Evolutionary conservation across 2,329 filamentous ascomycete species (phyloP).

Genomic region (Sporothrix schenckii): DNA sequence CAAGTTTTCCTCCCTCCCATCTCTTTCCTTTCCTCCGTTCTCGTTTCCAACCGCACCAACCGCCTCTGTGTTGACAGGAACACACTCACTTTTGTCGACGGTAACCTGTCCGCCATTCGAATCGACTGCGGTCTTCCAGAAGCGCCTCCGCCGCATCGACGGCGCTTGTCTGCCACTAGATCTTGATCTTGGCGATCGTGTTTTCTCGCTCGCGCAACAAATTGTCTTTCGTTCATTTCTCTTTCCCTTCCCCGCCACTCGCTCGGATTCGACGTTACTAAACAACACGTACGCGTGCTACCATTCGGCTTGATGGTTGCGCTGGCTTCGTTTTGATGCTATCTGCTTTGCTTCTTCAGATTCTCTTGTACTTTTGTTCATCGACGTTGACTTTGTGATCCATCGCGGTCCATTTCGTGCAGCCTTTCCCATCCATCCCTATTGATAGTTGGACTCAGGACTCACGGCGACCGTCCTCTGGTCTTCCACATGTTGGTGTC

Average conservation of each 20-base stretch:
- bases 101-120: background rate
- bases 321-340: slow-evolving; percentile 4
- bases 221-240: background rate
- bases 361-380: background rate
- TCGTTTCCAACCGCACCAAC: background rate
- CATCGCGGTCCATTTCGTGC: background rate
- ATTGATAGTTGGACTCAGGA: slow-evolving; percentile 9
- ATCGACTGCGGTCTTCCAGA: slow-evolving; percentile 3
- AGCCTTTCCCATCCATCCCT: background rate
- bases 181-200: slow-evolving; percentile 11
- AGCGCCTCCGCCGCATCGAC: background rate
- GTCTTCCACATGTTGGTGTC: slow-evolving; percentile 5
- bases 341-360: background rate
- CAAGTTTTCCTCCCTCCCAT: slow-evolving; percentile 9
- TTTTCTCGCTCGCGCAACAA: background rate
- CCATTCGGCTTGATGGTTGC: background rate
- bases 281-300: background rate
- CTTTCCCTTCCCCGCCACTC: slow-evolving; percentile 15
- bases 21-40: background rate
- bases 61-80: slow-evolving; percentile 5
- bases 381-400: background rate
- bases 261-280: background rate
- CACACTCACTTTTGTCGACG: background rate
- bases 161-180: background rate
- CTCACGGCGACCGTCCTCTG: background rate